phyloP scores from a whole-genome alignment of 108 stramenopile genomes.

The Nitzschia palea region DNA sequence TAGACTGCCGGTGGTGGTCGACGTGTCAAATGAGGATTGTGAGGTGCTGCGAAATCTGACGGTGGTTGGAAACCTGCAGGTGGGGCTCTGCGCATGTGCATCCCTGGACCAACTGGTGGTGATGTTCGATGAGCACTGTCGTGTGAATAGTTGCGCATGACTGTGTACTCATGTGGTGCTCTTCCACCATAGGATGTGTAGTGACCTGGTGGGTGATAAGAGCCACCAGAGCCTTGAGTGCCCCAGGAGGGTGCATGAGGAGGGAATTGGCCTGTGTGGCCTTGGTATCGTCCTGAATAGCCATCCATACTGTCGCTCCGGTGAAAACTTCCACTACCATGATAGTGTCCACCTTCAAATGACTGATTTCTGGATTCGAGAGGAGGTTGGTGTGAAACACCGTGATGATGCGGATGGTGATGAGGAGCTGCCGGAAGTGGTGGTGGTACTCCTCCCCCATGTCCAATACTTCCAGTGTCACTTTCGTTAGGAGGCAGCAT shows the following conservation, averaged over 20 bases:
- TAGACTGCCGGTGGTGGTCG: conserved; percentile 47
- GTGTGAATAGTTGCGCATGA: conserved; percentile 58
- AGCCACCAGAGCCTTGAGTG: conserved; percentile 18
- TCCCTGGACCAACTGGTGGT: conserved; percentile 41
- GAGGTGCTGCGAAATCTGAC: conserved; percentile 42
- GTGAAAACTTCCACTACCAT: conserved; percentile 40
- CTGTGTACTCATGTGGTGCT: conserved; percentile 14
- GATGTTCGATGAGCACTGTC: conserved; percentile 46
- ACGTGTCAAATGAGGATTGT: conserved; percentile 34
- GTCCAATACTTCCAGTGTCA: conserved; percentile 19
- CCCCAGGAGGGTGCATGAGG: conserved; percentile 15
- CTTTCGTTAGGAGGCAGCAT: conserved; percentile 44
- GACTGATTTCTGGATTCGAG: conserved; percentile 64
- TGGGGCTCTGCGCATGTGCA: conserved; percentile 21
- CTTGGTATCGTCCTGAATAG: conserved; percentile 28
- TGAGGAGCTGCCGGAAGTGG: neutral
- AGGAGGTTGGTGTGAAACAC: conserved; percentile 12
- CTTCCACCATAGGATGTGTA: conserved; percentile 18
- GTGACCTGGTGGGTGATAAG: conserved; percentile 13
- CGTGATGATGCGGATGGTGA: conserved; percentile 14
- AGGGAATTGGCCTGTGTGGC: neutral
- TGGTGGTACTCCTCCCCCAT: neutral
- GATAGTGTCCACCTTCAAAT: conserved; percentile 60
- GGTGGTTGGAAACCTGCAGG: conserved; percentile 56
- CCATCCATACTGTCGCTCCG: conserved; percentile 50